Base-by-base conservation (phyloP, 176 grass and related monocot genomes). In the Avena sativa region DNA sequence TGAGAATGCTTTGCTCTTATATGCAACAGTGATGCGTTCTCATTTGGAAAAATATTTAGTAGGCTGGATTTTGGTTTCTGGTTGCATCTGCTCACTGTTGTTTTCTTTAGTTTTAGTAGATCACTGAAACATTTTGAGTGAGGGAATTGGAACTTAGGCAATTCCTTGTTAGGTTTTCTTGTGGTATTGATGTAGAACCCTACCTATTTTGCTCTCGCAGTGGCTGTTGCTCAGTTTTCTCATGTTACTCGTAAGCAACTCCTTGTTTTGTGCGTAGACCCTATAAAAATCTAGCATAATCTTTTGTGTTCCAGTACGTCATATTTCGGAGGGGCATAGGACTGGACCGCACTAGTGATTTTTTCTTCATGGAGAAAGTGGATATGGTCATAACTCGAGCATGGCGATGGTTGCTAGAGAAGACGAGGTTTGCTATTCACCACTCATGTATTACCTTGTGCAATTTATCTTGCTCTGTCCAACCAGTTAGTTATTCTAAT, bases 241-340 rank as follows among this genome's bases (percentile, higher is more conserved):
- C 52, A 56, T 82, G 7, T 59, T 85, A 52, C 61, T 70, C 53
- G 34, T 55, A 21, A 50, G 28, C 36, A 26, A 62, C 3, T 79
- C 16, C 19, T 75, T 78, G 6, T 71, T 71, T 70, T 64, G 6
- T 23, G 19, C 60, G 62, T 25, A 68, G 64, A 59, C 26, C 56
- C 73, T 40, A 46, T 83, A 78, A 25, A 4, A 79, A 82, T 28
- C 70, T 85, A n/a, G 82, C 70, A 70, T 36, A 50, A 83, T 74
- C n/a, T 28, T 79, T 84, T 87, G 43, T 92, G 38, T 81, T 50
- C 15, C 83, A 99, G 94, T 99, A 96, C 78, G 89, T 96, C 17
- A 99, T 99, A 87, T 99, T 99, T 76, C 88, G 89, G 44, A 95
- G 97, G 59, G 97, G 94, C 86, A 99, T 96, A 83, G 97, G 97